Percentiles rank a stretch among this genome's conserved stretches.
phyloP scores from a whole-genome alignment of 306 rosid species.

The Lathyrus tuberosus region DNA sequence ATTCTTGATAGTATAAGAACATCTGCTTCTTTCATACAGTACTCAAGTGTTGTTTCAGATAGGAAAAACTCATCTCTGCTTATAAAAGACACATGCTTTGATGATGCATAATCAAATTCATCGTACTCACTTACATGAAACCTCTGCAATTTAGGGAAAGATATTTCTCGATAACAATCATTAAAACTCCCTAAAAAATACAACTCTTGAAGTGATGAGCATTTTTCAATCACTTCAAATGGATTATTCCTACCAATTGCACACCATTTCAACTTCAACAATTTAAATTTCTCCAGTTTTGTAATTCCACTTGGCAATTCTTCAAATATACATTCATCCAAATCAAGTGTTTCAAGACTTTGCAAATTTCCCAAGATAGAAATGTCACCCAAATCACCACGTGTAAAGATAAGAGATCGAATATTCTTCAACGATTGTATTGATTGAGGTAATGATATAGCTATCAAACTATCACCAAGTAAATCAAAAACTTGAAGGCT shows the following conservation, averaged over 20 bases:
- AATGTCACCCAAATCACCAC: background rate
- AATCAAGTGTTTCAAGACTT: constrained; percentile 25
- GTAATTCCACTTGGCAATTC: background rate
- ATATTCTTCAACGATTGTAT: background rate
- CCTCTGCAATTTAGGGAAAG: background rate
- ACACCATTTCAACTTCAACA: background rate
- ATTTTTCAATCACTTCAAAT: constrained; percentile 25
- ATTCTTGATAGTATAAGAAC: rapidly evolving
- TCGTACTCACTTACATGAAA: no score
- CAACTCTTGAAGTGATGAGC: constrained; percentile 30
- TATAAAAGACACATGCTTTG: background rate
- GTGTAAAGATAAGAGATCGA: background rate
- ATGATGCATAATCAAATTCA: no score
- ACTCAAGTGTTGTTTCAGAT: background rate
- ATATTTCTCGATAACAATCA: no score
- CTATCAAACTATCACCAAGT: no score
- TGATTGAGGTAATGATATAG: background rate
- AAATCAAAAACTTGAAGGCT: background rate
- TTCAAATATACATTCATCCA: rapidly evolving
- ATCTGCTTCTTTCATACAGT: background rate
- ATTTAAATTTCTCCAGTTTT: background rate
- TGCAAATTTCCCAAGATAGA: constrained; percentile 10
- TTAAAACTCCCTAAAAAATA: background rate
- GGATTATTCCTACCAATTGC: rapidly evolving
- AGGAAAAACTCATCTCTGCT: background rate